Conservation (phyloP, 2,329 filamentous ascomycete species). For the Hymenoscyphus fructigenus region DNA sequence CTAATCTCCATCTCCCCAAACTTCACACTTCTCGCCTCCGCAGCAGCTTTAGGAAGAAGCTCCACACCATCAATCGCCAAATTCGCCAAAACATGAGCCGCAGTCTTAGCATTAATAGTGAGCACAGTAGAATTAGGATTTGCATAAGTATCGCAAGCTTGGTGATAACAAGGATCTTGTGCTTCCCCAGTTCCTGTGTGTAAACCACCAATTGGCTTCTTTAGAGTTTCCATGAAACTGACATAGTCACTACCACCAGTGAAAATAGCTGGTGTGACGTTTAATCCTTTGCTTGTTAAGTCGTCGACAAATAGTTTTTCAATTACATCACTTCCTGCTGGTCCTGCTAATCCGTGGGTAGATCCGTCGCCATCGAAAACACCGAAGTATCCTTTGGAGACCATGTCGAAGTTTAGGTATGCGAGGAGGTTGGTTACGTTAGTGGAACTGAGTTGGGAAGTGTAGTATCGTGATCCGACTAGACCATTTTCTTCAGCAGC, state of each 20-base stretch:
- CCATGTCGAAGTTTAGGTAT: constrained; percentile 66
- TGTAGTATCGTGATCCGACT: constrained; percentile 59
- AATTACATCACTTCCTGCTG: constrained; percentile 54
- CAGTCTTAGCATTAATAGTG: constrained; percentile 20
- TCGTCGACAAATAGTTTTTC: constrained; percentile 49
- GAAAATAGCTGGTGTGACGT: constrained; percentile 14
- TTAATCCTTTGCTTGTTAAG: constrained; percentile 14
- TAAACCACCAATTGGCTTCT: constrained; percentile 18
- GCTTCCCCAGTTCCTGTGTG: constrained; percentile 18
- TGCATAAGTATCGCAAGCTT: constrained; percentile 19
- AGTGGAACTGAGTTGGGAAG: constrained; percentile 45
- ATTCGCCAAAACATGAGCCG: constrained; percentile 17
- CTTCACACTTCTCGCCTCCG: constrained; percentile 1
- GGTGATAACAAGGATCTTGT: constrained; percentile 22
- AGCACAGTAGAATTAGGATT: constrained; percentile 20
- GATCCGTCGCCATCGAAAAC: constrained; percentile 57
- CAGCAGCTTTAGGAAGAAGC: constrained; percentile 12
- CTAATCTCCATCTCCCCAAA: constrained; percentile 15
- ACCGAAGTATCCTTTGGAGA: constrained; percentile 56
- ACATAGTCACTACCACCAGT: constrained; percentile 19
- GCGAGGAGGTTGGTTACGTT: constrained; percentile 57
- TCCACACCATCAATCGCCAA: constrained; percentile 16
- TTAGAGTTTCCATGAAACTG: constrained; percentile 15
- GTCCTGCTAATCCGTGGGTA: constrained; percentile 53
- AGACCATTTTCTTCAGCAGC: constrained; percentile 63